These are phyloP conservation scores for Plasmodium fragile DNA, from an alignment of 169 alveolate genomes.

Conservation along the genomic window DNA sequence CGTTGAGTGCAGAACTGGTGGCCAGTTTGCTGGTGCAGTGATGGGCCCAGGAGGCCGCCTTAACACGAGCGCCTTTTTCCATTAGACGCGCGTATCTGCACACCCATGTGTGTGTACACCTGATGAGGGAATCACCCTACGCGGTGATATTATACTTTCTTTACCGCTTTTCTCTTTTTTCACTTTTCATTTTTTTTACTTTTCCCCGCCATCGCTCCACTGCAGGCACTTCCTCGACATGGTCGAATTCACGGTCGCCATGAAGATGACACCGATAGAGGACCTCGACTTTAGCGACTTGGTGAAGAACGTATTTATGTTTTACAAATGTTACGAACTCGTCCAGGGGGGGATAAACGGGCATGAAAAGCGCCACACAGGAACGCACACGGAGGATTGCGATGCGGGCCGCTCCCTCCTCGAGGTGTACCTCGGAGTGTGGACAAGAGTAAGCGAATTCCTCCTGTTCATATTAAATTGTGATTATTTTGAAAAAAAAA, in stretches of 20 bases:
- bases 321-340: conserved; percentile 54
- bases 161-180: neutral
- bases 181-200: neutral
- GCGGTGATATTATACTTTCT: neutral
- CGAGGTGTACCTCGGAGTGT: conserved; percentile 14
- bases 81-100: neutral
- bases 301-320: conserved; percentile 38
- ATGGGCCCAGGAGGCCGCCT: neutral
- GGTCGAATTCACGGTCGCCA: conserved; percentile 48
- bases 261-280: conserved; percentile 40
- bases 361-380: neutral
- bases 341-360: neutral
- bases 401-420: neutral
- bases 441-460: conserved; percentile 49
- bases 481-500: conserved; percentile 70
- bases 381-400: neutral
- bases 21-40: too few relatives aligned
- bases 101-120: neutral
- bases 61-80: neutral
- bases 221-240: conserved; percentile 58
- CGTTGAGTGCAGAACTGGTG: neutral
- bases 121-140: neutral
- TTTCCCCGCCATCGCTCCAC: neutral
- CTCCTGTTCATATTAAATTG: conserved; percentile 42
- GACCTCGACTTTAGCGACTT: conserved; percentile 28